These are phyloP conservation scores for Eucalyptus curtisii DNA, from an alignment of 345 rosid species.

Conservation along the genomic window DNA sequence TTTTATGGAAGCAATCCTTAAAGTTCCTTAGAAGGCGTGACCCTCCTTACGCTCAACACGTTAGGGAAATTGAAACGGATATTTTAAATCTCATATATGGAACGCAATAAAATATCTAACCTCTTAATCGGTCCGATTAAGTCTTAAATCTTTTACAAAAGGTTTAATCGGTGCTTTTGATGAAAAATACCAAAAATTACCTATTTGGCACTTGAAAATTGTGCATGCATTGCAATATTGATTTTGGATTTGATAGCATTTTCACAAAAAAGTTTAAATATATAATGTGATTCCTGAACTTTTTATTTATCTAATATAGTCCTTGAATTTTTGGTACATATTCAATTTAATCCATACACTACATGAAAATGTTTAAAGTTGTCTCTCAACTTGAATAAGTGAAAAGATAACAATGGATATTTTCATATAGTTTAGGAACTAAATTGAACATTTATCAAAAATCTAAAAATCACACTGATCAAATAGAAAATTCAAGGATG, in stretches of 20 bases:
- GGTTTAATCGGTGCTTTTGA: background rate
- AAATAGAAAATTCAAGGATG: accelerated
- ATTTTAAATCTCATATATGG: background rate
- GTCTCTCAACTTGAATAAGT: background rate
- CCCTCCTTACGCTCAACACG: background rate
- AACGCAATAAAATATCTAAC: background rate
- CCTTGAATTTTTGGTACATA: accelerated
- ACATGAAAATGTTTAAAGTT: background rate
- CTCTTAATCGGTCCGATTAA: background rate
- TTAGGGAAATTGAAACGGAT: background rate
- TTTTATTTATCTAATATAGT: too few species aligned
- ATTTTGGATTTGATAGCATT: background rate
- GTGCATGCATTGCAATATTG: background rate
- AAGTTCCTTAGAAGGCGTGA: background rate
- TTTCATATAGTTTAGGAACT: accelerated
- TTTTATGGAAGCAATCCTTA: background rate
- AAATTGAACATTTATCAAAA: background rate
- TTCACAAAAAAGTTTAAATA: background rate
- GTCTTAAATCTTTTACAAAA: background rate
- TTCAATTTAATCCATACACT: background rate
- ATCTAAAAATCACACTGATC: accelerated
- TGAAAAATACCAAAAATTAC: background rate
- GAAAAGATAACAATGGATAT: background rate
- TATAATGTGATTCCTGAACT: too few species aligned
- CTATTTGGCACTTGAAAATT: background rate